phyloP scores from a whole-genome alignment of 352 stramenopile species.

The Phytopythium helicoides region DNA sequence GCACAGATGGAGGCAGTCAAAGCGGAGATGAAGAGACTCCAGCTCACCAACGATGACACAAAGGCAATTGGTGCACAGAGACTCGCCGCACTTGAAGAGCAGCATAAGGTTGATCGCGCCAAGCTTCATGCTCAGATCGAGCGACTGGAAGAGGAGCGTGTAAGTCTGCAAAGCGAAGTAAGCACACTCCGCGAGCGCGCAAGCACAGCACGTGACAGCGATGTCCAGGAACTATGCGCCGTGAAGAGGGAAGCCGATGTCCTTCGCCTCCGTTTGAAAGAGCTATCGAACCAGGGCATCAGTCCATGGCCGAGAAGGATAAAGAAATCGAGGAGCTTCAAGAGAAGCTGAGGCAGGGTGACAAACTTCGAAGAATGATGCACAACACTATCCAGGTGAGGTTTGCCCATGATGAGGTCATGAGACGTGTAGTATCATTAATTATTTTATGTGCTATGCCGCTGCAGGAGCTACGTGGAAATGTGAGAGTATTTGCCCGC shows the following conservation, averaged over 20 bases:
- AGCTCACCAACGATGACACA: constrained; percentile 35
- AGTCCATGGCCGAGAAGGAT: constrained; percentile 76
- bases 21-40: constrained; percentile 62
- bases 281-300: constrained; percentile 56
- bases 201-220: constrained; percentile 48
- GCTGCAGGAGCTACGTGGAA: constrained; percentile 96
- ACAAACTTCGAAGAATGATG: constrained; percentile 91
- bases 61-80: constrained; percentile 33
- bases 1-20: constrained; percentile 76
- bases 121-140: constrained; percentile 46
- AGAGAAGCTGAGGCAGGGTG: constrained; percentile 69
- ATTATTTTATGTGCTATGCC: too few relatives aligned
- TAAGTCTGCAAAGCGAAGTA: constrained; percentile 74
- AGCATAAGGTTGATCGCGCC: constrained; percentile 34
- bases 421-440: background rate
- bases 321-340: constrained; percentile 63
- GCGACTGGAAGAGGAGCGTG: constrained; percentile 64
- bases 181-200: constrained; percentile 53
- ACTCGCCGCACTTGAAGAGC: constrained; percentile 29
- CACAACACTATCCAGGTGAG: constrained; percentile 96
- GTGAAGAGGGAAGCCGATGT: constrained; percentile 75
- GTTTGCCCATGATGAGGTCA: background rate
- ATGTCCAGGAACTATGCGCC: constrained; percentile 66
- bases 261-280: constrained; percentile 60
- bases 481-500: constrained; percentile 97